phyloP scores from a whole-genome alignment of 2,329 filamentous ascomycete species.

The Fusarium temperatum region DNA sequence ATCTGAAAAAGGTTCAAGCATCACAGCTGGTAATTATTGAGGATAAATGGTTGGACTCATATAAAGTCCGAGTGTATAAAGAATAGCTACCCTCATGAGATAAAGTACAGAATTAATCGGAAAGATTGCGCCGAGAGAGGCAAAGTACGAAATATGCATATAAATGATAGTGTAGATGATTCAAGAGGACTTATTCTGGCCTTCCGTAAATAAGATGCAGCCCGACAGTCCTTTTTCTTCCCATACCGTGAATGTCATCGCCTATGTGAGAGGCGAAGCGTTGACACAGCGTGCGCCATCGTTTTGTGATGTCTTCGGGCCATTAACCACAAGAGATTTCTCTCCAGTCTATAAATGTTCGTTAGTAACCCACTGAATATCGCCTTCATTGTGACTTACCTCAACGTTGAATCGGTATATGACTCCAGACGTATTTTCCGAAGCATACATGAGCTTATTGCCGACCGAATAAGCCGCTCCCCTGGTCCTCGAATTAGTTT shows the following conservation, averaged over 20 bases:
- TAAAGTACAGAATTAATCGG: neutral
- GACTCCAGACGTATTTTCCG: slow-evolving; percentile 6
- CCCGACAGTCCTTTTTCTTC: rapidly evolving
- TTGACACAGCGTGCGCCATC: slow-evolving; percentile 20
- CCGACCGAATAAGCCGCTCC: slow-evolving; percentile 12
- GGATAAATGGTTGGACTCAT: slow-evolving; percentile 32
- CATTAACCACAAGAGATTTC: neutral
- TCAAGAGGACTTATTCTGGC: neutral
- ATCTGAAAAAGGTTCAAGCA: slow-evolving; percentile 22
- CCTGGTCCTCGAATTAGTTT: neutral
- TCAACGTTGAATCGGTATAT: slow-evolving; percentile 8
- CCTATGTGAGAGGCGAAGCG: neutral
- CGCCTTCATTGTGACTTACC: neutral
- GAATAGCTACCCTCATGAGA: neutral
- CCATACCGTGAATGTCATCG: rapidly evolving
- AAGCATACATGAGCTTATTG: neutral
- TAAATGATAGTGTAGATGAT: neutral
- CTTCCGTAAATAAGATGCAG: neutral
- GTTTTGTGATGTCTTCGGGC: slow-evolving; percentile 6
- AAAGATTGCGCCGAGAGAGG: neutral
- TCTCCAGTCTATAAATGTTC: neutral
- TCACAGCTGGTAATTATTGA: slow-evolving; percentile 32
- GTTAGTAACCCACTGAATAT: neutral
- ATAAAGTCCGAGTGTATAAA: slow-evolving; percentile 29
- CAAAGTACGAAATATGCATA: neutral